Evolutionary conservation across 2,329 filamentous ascomycete species (phyloP).

Genomic region (Colletotrichum ledebouriae): DNA sequence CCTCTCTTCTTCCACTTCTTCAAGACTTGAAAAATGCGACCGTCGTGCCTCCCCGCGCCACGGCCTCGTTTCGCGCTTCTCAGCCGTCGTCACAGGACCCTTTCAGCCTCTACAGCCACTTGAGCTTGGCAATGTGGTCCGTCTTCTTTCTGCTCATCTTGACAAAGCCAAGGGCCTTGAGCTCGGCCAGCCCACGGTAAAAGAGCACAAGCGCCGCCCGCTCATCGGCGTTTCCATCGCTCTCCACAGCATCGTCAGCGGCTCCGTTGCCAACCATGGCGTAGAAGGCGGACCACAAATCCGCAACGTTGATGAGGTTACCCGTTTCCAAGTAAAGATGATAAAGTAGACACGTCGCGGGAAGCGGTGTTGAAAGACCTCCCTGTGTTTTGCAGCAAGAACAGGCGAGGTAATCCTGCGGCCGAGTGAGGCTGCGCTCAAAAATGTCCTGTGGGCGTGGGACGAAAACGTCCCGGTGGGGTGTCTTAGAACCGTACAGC

Average conservation of each 20-base stretch:
- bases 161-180: conserved; percentile 87
- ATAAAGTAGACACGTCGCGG: conserved; percentile 80
- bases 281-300: conserved; percentile 83
- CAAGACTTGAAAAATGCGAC: not conserved
- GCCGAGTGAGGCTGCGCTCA: conserved; percentile 78
- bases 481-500: conserved; percentile 79
- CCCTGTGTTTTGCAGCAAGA: conserved; percentile 71
- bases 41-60: conserved; percentile 21
- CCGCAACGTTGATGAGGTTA: conserved; percentile 81
- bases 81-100: conserved; percentile 22
- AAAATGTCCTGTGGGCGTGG: conserved; percentile 78
- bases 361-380: conserved; percentile 71
- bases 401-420: conserved; percentile 83
- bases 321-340: conserved; percentile 85
- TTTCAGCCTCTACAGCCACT: conserved; percentile 70
- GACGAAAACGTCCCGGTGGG: conserved; percentile 80
- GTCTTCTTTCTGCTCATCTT: conserved; percentile 92
- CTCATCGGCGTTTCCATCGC: conserved; percentile 63
- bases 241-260: conserved; percentile 51
- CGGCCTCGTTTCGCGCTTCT: conserved; percentile 23
- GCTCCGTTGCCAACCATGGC: conserved; percentile 67
- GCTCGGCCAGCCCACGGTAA: conserved; percentile 86
- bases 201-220: conserved; percentile 79
- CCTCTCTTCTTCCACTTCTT: not conserved
- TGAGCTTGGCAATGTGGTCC: conserved; percentile 92